Percentiles rank a stretch among this genome's conserved stretches.
Evolutionary conservation across 768 basidiomycete genomes (phyloP).

Genomic region (Leccinum disarticulatum): DNA sequence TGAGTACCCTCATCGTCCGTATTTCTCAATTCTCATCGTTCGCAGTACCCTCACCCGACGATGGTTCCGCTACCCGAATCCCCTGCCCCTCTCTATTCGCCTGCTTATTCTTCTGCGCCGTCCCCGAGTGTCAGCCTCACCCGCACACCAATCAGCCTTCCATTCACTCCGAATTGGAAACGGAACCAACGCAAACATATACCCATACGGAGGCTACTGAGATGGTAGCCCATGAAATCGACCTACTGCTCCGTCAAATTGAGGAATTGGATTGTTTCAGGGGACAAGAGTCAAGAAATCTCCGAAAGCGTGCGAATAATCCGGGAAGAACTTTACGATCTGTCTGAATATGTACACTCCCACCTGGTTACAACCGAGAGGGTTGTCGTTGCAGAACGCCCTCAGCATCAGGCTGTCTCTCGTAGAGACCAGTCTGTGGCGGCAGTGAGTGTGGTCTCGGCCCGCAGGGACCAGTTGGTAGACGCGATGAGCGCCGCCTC

Average conservation of each 20-base stretch:
- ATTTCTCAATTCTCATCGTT: conserved; percentile 3
- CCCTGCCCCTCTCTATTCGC: conserved; percentile 27
- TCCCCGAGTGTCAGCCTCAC: conserved; percentile 48
- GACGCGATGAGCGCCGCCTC: no score
- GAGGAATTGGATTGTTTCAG: no score
- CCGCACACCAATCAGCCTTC: conserved; percentile 50
- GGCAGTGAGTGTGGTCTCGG: no score
- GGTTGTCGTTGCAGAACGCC: no score
- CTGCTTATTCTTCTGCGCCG: conserved; percentile 41
- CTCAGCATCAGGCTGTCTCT: no score
- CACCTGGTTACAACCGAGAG: no score
- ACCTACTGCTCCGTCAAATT: conserved; percentile 38
- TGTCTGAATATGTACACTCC: no score
- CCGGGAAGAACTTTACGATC: no score
- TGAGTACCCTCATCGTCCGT: conserved; percentile 28
- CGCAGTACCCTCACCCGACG: conserved; percentile 34
- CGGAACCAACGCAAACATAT: conserved; percentile 38
- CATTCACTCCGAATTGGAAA: conserved; percentile 45
- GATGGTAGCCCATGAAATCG: conserved; percentile 50
- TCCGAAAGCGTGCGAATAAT: no score
- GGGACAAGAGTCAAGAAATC: no score
- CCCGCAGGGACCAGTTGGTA: no score
- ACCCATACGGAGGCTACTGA: conserved; percentile 39
- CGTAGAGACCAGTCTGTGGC: no score
- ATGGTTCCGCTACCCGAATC: conserved; percentile 28